Conservation (phyloP, 164 flowering plant species). For the Vitis vinifera region DNA sequence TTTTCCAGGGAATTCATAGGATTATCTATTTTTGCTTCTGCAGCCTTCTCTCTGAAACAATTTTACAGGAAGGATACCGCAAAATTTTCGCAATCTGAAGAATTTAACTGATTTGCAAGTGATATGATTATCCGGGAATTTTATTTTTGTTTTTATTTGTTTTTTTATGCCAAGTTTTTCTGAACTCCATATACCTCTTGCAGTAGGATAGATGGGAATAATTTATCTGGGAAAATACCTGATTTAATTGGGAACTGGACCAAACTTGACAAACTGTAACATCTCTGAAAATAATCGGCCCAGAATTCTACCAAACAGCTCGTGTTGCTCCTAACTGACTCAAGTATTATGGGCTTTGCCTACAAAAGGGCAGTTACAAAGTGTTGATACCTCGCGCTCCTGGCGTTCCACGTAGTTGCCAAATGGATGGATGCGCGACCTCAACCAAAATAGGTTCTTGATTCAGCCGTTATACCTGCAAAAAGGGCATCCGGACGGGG, state of each 20-base stretch:
- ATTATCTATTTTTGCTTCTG: constrained; percentile 1
- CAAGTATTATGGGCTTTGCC: constrained; percentile 79
- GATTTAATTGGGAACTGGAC: constrained; percentile 84
- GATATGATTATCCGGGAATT: not conserved
- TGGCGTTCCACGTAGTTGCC: too few species aligned
- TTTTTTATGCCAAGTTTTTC: not conserved
- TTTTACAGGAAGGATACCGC: constrained; percentile 58
- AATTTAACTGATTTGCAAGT: constrained; percentile 65
- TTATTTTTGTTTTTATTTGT: not conserved
- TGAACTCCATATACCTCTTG: constrained; percentile 17
- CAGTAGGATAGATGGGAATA: constrained; percentile 70
- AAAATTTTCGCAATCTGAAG: constrained; percentile 39
- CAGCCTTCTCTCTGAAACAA: constrained; percentile 60
- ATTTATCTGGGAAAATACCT: constrained; percentile 44
- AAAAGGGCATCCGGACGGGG: too few species aligned
- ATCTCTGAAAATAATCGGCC: constrained; percentile 18
- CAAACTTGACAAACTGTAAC: constrained; percentile 49
- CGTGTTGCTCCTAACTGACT: constrained; percentile 72
- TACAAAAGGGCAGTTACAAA: constrained; percentile 63
- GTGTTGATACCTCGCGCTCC: too few species aligned
- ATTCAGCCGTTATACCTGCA: too few species aligned
- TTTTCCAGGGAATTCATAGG: not conserved
- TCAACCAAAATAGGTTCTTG: too few species aligned
- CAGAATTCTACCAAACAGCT: constrained; percentile 48
- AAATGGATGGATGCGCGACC: too few species aligned